Percentiles rank a stretch among this genome's conserved stretches.
Evolutionary conservation across 768 basidiomycete species (phyloP).

Genomic region (Sarcomyxa edulis): DNA sequence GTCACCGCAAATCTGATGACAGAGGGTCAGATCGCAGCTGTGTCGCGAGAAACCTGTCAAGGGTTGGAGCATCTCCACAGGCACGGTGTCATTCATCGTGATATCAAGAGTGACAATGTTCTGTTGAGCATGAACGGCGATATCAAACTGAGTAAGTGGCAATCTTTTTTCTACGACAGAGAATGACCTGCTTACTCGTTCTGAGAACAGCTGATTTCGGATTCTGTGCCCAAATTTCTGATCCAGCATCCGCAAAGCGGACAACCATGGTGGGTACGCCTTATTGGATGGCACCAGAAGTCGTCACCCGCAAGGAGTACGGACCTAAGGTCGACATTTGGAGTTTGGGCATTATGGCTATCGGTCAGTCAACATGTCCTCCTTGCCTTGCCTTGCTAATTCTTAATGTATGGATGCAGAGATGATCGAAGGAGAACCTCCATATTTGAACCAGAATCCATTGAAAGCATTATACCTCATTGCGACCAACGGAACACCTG

Average conservation of each 20-base stretch:
- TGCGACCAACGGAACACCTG: constrained; percentile 96
- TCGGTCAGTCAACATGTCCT: constrained; percentile 64
- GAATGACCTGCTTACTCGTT: constrained; percentile 4
- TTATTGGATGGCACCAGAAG: constrained; percentile 99
- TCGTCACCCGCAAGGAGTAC: constrained; percentile 96
- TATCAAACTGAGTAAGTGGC: constrained; percentile 90
- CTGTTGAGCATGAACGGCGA: constrained; percentile 89
- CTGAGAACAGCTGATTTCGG: constrained; percentile 81
- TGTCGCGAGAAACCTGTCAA: constrained; percentile 87
- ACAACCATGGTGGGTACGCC: constrained; percentile 99
- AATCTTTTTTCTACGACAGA: constrained; percentile 3
- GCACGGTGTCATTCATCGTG: constrained; percentile 96
- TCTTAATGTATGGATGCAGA: constrained; percentile 40
- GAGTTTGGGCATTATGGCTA: constrained; percentile 95
- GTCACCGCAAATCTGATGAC: constrained; percentile 96
- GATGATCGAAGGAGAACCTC: constrained; percentile 98
- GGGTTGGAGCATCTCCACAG: constrained; percentile 92
- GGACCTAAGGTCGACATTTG: constrained; percentile 99
- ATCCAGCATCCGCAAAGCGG: constrained; percentile 83
- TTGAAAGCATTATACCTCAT: constrained; percentile 96
- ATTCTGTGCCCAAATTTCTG: constrained; percentile 96
- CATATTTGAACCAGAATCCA: constrained; percentile 94
- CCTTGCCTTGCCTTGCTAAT: constrained; percentile 5
- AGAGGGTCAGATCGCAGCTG: constrained; percentile 97
- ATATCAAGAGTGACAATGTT: constrained; percentile 99